Evolutionary conservation across 1,139 yeast genomes (phyloP).

Genomic region (Candida freyschussii): DNA sequence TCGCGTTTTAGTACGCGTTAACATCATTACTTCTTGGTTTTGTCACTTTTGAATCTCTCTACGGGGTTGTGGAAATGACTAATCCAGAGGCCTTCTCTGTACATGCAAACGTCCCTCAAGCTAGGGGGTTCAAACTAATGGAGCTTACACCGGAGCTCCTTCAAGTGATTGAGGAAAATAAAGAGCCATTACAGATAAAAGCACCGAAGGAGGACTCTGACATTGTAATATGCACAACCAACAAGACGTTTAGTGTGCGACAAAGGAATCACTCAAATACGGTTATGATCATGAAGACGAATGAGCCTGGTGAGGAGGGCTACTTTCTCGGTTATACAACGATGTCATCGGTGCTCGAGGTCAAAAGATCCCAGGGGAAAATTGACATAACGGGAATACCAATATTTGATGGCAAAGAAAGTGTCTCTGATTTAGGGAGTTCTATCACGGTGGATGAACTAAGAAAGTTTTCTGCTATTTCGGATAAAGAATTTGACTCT

Average conservation of each 20-base stretch:
- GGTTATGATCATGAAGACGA: slow-evolving; percentile 48
- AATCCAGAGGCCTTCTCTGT: slow-evolving; percentile 15
- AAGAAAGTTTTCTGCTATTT: slow-evolving; percentile 47
- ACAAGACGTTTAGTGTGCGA: slow-evolving; percentile 58
- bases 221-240: slow-evolving; percentile 58
- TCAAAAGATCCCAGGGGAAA: slow-evolving; percentile 37
- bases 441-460: slow-evolving; percentile 36
- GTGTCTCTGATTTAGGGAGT: slow-evolving; percentile 6
- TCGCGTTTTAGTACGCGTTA: slow-evolving; percentile 1
- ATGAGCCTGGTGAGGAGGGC: slow-evolving; percentile 18
- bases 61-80: too few species aligned
- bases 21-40: too few species aligned
- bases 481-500: slow-evolving; percentile 46
- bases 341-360: slow-evolving; percentile 49
- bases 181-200: slow-evolving; percentile 40
- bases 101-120: slow-evolving; percentile 24
- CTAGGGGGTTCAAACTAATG: slow-evolving; percentile 45
- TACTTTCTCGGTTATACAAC: slow-evolving; percentile 39
- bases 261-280: slow-evolving; percentile 88
- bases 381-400: slow-evolving; percentile 46
- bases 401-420: slow-evolving; percentile 37
- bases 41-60: too few species aligned
- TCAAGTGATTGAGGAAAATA: slow-evolving; percentile 35
- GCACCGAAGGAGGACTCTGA: slow-evolving; percentile 39
- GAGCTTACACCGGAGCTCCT: slow-evolving; percentile 57